Conservation (phyloP, 2,329 filamentous ascomycete species). For the Fusarium haematococcum region DNA sequence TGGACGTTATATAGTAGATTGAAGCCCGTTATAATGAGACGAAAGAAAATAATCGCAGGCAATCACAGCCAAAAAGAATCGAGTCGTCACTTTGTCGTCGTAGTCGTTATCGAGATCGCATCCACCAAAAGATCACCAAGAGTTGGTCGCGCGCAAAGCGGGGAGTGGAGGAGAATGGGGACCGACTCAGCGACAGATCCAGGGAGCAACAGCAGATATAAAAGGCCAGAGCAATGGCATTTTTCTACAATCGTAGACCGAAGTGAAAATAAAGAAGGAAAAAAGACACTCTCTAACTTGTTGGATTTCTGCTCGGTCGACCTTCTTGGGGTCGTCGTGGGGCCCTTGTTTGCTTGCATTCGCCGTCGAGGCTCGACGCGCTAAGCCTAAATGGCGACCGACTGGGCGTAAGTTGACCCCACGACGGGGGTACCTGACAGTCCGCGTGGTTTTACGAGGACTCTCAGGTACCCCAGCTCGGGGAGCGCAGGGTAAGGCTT, state of each 20-base stretch:
- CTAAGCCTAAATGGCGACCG: conserved; percentile 45
- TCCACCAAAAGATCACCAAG: conserved; percentile 3
- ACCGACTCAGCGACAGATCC: conserved; percentile 5
- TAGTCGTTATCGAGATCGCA: conserved; percentile 7
- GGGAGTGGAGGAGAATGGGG: neutral
- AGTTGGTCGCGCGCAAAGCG: neutral
- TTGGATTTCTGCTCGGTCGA: conserved; percentile 38
- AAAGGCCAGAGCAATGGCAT: conserved; percentile 2
- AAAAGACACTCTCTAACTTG: conserved; percentile 16
- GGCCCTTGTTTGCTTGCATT: conserved; percentile 12
- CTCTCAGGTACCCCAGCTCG: conserved; percentile 11
- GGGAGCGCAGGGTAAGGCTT: conserved; percentile 19
- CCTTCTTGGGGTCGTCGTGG: conserved; percentile 38
- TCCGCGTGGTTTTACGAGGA: no score
- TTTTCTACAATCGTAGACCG: conserved; percentile 5
- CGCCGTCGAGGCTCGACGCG: conserved; percentile 15
- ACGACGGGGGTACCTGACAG: conserved; percentile 5
- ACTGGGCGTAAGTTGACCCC: conserved; percentile 18
- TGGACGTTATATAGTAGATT: neutral
- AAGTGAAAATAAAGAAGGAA: neutral
- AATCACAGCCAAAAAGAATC: neutral
- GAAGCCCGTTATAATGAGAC: neutral
- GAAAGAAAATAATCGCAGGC: neutral
- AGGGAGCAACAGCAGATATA: conserved; percentile 21
- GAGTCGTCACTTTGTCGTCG: conserved; percentile 7